Evolutionary conservation across 805 yeast species (phyloP), one percentile per base, ranked within the genome.

Genomic region (Cyberlindnera galapagoensis): DNA sequence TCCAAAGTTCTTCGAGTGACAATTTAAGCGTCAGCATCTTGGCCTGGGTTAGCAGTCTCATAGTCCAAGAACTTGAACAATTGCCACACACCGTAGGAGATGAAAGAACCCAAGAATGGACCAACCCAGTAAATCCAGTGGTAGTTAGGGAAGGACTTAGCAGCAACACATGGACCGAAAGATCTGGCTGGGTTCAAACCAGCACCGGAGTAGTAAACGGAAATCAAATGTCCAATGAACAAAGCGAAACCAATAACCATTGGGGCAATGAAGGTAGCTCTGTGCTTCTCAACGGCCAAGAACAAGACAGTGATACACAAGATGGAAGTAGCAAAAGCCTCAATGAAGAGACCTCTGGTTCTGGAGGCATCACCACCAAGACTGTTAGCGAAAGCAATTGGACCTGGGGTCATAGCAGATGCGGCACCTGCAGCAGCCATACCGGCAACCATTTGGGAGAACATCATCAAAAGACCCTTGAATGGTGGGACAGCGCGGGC

Each of bases 51-150:
- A 49, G 72, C 66, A 34, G 80, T 71, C 62, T 75, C 78, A 61
- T 80, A 81, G 51, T 80, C 70, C 49, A 81, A 64, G 50, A 71
- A 48, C 58, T 74, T 77, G 62, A 84, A 65, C 30, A 74, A 43
- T 54, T 76, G 68, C 80, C 84, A 82, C 43, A 83, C 65, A 39
- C 69, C 71, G 45, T 69, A 74, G 13, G 94, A 79, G 45, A 84
- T 54, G 35, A 69, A 39, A 9, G 88, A 62, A 43, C 94, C 95
- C 38, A 81, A 52, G 34, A 77, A 48, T 39, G 95, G 95, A 34
- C 95, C 95, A 36, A 85, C 75, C 92, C 94, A 84, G 70, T 85
- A 85, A 44, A 86, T 84, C 94, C 94, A 85, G 69, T 77, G 86
- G 64, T 85, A 85, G 51, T 51, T 56, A 21, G 95, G 94, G 78